A percentile compares a stretch with the other conserved stretches of the same genome.
Evolutionary conservation across 2,329 filamentous ascomycete genomes (phyloP).

Genomic region (Aspergillus melleus): DNA sequence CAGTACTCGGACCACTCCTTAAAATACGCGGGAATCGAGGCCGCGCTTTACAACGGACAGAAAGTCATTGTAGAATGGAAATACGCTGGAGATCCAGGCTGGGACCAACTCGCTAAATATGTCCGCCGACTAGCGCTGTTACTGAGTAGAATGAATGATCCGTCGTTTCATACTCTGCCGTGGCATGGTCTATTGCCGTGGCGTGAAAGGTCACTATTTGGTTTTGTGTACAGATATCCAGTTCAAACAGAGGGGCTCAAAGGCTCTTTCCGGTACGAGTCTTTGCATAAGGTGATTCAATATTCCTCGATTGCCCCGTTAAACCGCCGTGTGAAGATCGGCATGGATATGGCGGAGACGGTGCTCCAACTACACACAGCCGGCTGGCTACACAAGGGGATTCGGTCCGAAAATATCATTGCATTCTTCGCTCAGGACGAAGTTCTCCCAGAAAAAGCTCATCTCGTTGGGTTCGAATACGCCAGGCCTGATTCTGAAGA

Average conservation of each 20-base stretch:
- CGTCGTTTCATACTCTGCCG: not conserved
- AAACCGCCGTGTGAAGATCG: not conserved
- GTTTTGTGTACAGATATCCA: not conserved
- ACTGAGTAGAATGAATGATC: not conserved
- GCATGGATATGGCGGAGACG: not conserved
- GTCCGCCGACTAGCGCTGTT: not conserved
- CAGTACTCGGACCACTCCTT: not conserved
- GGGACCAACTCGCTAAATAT: not conserved
- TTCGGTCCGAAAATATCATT: not conserved
- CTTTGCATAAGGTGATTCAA: not conserved
- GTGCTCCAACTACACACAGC: not conserved
- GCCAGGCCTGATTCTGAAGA: not conserved
- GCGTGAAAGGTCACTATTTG: not conserved
- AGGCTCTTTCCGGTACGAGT: not conserved
- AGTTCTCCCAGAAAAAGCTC: not conserved
- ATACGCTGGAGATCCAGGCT: not conserved
- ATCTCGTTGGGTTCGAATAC: constrained; percentile 1
- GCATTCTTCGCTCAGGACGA: not conserved
- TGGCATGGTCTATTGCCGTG: not conserved
- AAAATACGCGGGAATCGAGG: not conserved
- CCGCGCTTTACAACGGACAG: not conserved
- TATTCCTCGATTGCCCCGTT: not conserved
- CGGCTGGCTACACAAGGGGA: not conserved
- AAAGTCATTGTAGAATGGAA: not conserved
- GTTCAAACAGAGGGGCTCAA: not conserved